Evolutionary conservation across 2,329 filamentous ascomycete species (phyloP).

Genomic region (Botrytis galanthina): DNA sequence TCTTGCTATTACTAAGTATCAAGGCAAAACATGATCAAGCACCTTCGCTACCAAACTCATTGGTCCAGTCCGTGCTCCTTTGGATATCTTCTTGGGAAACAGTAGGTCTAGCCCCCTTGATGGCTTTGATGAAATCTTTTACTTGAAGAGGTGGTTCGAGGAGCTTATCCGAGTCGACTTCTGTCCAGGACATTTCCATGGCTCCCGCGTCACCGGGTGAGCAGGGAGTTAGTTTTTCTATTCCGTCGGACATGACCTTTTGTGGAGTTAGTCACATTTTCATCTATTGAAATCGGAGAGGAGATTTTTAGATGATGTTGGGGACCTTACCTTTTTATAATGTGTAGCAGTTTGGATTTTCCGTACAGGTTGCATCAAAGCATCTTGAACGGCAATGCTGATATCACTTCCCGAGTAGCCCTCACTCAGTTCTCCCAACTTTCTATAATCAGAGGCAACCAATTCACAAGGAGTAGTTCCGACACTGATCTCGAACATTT

Average conservation of each 20-base stretch:
- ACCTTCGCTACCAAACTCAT: slow-evolving; percentile 93
- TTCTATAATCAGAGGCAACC: slow-evolving; percentile 71
- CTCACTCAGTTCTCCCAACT: slow-evolving; percentile 77
- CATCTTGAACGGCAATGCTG: slow-evolving; percentile 89
- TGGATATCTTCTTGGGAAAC: slow-evolving; percentile 84
- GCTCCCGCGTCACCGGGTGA: slow-evolving; percentile 86
- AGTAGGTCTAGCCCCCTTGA: slow-evolving; percentile 84
- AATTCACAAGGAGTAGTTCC: slow-evolving; percentile 88
- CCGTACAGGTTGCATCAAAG: slow-evolving; percentile 93
- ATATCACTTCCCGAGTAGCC: slow-evolving; percentile 98
- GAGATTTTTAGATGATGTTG: neutral
- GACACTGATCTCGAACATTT: slow-evolving; percentile 81
- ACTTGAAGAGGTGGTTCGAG: slow-evolving; percentile 82
- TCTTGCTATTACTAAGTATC: neutral
- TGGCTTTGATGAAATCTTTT: slow-evolving; percentile 91
- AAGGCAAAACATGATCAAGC: slow-evolving; percentile 27
- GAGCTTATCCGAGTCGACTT: slow-evolving; percentile 78
- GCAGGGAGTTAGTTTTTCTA: slow-evolving; percentile 77
- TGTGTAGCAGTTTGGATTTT: slow-evolving; percentile 98
- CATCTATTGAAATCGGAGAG: neutral
- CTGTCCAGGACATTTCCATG: slow-evolving; percentile 90
- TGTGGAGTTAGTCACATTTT: slow-evolving; percentile 17
- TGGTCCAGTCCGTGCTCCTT: slow-evolving; percentile 87
- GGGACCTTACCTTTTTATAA: slow-evolving; percentile 76
- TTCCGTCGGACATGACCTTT: slow-evolving; percentile 68